Evolutionary conservation across 2,329 filamentous ascomycete species (phyloP), one percentile per base, ranked within the genome.

Genomic region (Lojkania enalia): DNA sequence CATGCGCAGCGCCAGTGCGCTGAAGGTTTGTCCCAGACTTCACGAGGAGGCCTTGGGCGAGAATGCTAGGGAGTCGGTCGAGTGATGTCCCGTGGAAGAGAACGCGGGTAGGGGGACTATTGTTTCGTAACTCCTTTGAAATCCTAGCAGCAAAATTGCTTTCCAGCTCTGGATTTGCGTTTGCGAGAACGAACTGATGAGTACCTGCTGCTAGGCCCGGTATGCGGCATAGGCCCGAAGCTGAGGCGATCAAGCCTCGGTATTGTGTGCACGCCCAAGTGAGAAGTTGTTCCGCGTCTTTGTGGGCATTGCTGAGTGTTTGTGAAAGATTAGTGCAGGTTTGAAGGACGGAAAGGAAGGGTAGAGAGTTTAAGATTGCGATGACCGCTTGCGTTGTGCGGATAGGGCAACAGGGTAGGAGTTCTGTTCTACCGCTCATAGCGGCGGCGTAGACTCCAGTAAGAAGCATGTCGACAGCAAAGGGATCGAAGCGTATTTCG

Each of bases 41-140:
- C 9, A 61, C 39, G 3, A 43, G 39, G 0, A 69, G 51, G 3
- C 66, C 66, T 33, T 66, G 57, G 0, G 51, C 42, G 3, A 69
- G 54, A 35, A 69, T 69, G 12, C 51, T 46, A 4, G 63, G 61
- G 18, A 69, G 59, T 12, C 65, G 60, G 38, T 66, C 60, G 11
- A 66, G 48, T 2, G 58, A 54, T 2, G 65, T 67, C 29, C 65
- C 66, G 41, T 68, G 66, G 37, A 68, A 69, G 4, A 68, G 49
- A 1, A 68, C 55, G 3, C 40, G 57, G 1, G 60, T 59, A 7
- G 47, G 39, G 5, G 54, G 23, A 11, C 45, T 48, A 20, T 33
- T 4, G 1, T 32, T 39, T 6, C n/a, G n/a, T n/a, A n/a, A n/a
- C 9, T 7, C n/a, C n/a, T n/a, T 7, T 2, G 51, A 41, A 0